Evolutionary conservation across 2,329 filamentous ascomycete species (phyloP), one percentile per base, ranked within the genome.

Genomic region (Seiridium cupressi): DNA sequence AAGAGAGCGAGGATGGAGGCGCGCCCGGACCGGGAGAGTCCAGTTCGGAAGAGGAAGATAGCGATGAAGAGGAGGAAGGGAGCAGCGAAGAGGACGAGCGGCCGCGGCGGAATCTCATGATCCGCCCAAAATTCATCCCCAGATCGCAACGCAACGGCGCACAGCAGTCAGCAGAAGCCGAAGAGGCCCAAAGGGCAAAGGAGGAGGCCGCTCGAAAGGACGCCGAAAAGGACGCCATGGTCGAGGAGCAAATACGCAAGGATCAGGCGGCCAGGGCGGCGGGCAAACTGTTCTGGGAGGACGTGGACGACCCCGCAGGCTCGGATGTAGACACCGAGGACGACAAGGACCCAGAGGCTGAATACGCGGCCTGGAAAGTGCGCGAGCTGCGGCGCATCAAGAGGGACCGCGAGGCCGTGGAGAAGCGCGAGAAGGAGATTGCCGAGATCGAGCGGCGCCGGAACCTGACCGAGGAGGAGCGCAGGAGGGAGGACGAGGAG

Each of bases 361-460:
- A 99, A 74, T 86, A 89, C 63, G 93, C 93, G 5, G 93, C 93
- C 0, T 99, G 95, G 94, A 95, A 94, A 72, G 82, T 99, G 55
- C 89, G 95, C 54, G 95, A 99, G 77, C 82, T 99, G 47, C 89
- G 89, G 74, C 89, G 95, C 7, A 87, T 98, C 65, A 93, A 94
- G 77, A 87, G 95, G 55, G 91, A 95, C 68, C 88, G 95, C 34
- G 88, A 93, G 67, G 87, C 87, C 2, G 93, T 99, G 68, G 92
- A 97, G 72, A 85, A 84, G 64, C 86, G 87, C 40, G 95, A 99
- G 78, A 86, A 85, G 64, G 93, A 97, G 76, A 84, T 89, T 49
- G 95, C 92, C 57, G 94, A 98, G 76, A 83, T 96, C 42, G 95
- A 98, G 77, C 87, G 95, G 9, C 84, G 95, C 44, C 86, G 91